Conservation (phyloP, 78 protist genomes). For the Isochrysis galbana region DNA sequence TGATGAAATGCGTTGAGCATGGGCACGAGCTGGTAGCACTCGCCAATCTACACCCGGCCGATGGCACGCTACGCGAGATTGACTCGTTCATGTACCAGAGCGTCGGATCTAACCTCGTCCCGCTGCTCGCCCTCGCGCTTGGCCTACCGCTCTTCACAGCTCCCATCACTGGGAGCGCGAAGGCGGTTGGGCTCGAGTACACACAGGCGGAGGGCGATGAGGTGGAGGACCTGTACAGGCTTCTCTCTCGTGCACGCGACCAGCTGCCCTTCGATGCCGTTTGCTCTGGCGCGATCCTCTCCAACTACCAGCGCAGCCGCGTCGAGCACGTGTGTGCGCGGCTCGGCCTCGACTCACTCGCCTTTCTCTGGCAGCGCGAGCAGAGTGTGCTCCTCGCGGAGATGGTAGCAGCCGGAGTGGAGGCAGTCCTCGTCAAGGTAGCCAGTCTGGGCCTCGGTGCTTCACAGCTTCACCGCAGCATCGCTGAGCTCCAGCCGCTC, state of each 20-base stretch:
- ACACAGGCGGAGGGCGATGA: slow-evolving; percentile 63
- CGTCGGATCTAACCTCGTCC: slow-evolving; percentile 79
- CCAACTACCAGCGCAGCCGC: slow-evolving; percentile 91
- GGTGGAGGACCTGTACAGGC: slow-evolving; percentile 84
- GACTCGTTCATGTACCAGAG: slow-evolving; percentile 94
- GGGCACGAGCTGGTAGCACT: slow-evolving; percentile 89
- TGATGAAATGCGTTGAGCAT: slow-evolving; percentile 73
- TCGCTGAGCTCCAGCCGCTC: background rate
- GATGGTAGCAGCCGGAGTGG: slow-evolving; percentile 72
- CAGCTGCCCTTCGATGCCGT: slow-evolving; percentile 82
- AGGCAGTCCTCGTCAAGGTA: slow-evolving; percentile 80
- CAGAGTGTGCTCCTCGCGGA: slow-evolving; percentile 73
- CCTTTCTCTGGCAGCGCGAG: slow-evolving; percentile 86
- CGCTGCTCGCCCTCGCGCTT: slow-evolving; percentile 55
- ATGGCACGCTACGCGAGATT: slow-evolving; percentile 70
- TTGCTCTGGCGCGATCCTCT: slow-evolving; percentile 90
- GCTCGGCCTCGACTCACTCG: slow-evolving; percentile 70
- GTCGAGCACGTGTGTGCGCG: slow-evolving; percentile 86
- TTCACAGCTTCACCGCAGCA: background rate
- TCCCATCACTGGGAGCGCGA: slow-evolving; percentile 45
- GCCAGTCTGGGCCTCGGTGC: slow-evolving; percentile 75
- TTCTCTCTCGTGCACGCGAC: slow-evolving; percentile 38
- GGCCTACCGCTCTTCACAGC: slow-evolving; percentile 77
- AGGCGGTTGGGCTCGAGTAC: slow-evolving; percentile 37
- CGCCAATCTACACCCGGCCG: slow-evolving; percentile 81